Evolutionary conservation across 1,284 basidiomycete species (phyloP).

Genomic region (Melanopsichium pennsylvanicum): DNA sequence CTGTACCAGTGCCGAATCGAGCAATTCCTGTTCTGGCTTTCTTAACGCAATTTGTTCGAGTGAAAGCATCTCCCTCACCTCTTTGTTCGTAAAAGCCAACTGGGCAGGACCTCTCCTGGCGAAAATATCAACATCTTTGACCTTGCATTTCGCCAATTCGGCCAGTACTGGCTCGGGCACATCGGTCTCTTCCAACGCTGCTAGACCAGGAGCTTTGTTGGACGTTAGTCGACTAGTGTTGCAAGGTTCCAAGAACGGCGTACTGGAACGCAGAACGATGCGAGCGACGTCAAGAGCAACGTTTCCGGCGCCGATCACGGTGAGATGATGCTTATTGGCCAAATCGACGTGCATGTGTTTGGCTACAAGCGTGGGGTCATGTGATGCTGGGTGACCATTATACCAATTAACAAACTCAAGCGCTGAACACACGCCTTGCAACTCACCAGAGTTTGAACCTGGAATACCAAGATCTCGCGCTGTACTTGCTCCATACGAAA

Average conservation of each 20-base stretch:
- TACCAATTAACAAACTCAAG: constrained; percentile 96
- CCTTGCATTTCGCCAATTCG: constrained; percentile 72
- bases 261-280: constrained; percentile 75
- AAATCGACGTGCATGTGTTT: constrained; percentile 69
- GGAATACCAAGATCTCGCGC: constrained; percentile 66
- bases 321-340: constrained; percentile 72
- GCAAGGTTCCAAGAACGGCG: constrained; percentile 36
- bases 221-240: constrained; percentile 7
- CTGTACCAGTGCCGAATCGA: constrained; percentile 60
- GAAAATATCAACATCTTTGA: constrained; percentile 82
- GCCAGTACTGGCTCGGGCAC: constrained; percentile 80
- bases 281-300: constrained; percentile 93
- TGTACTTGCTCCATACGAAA: constrained; percentile 81
- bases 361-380: constrained; percentile 36
- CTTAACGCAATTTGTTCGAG: constrained; percentile 77
- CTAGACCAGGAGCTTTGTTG: constrained; percentile 64
- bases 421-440: constrained; percentile 76
- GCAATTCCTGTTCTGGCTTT: constrained; percentile 63
- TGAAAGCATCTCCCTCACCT: constrained; percentile 86
- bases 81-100: constrained; percentile 92
- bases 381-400: constrained; percentile 80
- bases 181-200: constrained; percentile 78
- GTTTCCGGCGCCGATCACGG: constrained; percentile 93
- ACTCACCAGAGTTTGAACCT: constrained; percentile 69
- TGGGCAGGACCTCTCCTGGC: constrained; percentile 87